Evolutionary conservation across 306 rosid species (phyloP), one percentile per base, ranked within the genome.

Genomic region (Gastrolobium bilobum): DNA sequence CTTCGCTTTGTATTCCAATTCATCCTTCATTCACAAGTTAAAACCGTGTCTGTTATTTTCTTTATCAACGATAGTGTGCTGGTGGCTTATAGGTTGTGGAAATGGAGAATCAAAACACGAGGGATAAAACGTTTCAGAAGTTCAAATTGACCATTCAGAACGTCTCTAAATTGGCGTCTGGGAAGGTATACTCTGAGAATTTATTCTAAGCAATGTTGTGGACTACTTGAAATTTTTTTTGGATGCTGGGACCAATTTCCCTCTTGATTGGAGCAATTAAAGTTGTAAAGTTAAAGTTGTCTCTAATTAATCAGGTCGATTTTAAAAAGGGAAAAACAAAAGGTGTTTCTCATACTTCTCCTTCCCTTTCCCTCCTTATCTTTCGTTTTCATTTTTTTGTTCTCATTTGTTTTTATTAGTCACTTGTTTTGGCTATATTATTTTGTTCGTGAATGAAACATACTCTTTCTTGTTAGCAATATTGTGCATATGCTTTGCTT

Each of bases 211-310:
- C 37, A 30, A 58, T 20, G 13, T 43, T 2, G 68, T 8, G 33
- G 89, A 86, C 59, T 81, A 83, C 82, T 79, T 91, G 83, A 88
- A 92, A 8, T 73, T 88, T 83, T 89, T 86, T 85, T 82, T 91
- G 86, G 97, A 86, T 75, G 91, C 67, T 73, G 89, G 82, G 3
- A 2, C 31, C 3, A 44, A 78, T 4, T 79, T 90, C 83, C 88
- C 90, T 3, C n/a, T 54, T 66, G 89, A 87, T 1, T 90, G 93
- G 92, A 85, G 84, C 79, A n/a, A n/a, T n/a, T n/a, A 89, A 89
- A 81, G 68, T 42, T 53, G 86, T 89, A 0, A 60, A 71, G 9
- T 92, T 92, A 83, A 85, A 91, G 76, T 83, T 90, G 85, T 73
- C 84, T 38, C 79, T 90, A 78, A 76, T 86, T 67, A 88, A 89